Percentiles rank a stretch among this genome's conserved stretches.
phyloP scores from a whole-genome alignment of 257 asterid species.

The Nemophila menziesii region DNA sequence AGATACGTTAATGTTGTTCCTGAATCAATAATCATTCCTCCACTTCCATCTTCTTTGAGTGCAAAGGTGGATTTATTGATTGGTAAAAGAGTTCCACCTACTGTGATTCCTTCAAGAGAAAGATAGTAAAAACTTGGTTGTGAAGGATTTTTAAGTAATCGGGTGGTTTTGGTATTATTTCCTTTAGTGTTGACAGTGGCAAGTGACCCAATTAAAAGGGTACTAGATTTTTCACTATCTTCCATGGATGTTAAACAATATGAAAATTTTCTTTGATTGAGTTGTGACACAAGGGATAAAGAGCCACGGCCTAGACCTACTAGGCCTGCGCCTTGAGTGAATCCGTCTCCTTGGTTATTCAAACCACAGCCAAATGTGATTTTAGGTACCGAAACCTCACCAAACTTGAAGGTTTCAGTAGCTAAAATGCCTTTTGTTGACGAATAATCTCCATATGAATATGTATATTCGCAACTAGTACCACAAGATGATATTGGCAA shows the following conservation, averaged over 20 bases:
- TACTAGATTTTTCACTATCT: conserved; percentile 32
- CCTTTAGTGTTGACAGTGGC: conserved; percentile 9
- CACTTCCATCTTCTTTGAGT: conserved; percentile 49
- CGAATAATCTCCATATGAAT: conserved; percentile 70
- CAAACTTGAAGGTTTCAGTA: conserved; percentile 50
- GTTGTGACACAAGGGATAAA: conserved; percentile 62
- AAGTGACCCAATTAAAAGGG: conserved; percentile 49
- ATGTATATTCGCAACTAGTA: conserved; percentile 41
- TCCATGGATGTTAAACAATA: conserved; percentile 69
- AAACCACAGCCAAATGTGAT: conserved; percentile 77
- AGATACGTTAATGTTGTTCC: conserved; percentile 78
- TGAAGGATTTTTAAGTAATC: conserved; percentile 40
- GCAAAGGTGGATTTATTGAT: conserved; percentile 36
- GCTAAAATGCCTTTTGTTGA: conserved; percentile 63
- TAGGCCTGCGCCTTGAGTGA: conserved; percentile 67
- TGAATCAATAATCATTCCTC: conserved; percentile 84
- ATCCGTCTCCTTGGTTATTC: conserved; percentile 58
- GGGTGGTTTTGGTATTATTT: conserved; percentile 23
- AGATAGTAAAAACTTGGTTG: conserved; percentile 76
- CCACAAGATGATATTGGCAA: conserved; percentile 42
- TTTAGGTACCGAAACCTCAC: conserved; percentile 25
- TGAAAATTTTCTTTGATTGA: conserved; percentile 63
- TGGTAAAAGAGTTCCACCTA: conserved; percentile 45
- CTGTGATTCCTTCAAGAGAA: conserved; percentile 60
- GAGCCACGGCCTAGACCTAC: conserved; percentile 85